These are phyloP conservation scores for Pharus latifolius DNA, from an alignment of 176 grass and related monocot genomes.

Conservation along the genomic window DNA sequence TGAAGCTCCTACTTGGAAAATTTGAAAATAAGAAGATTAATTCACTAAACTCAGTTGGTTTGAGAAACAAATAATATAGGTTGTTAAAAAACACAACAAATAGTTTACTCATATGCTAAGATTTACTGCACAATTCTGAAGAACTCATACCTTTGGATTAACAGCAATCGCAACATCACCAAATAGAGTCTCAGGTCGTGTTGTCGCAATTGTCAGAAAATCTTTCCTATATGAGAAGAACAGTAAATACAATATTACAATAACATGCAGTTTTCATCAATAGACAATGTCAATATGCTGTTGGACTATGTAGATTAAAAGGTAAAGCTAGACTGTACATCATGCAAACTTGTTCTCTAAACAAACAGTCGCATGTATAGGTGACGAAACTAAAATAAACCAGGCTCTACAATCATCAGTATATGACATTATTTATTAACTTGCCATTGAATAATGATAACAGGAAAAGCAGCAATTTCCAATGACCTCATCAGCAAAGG, in stretches of 20 bases:
- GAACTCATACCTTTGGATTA: constrained; percentile 59
- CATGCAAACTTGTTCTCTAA: not conserved
- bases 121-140: not conserved
- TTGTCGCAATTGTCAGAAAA: constrained; percentile 94
- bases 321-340: not conserved
- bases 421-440: not conserved
- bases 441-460: not conserved
- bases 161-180: constrained; percentile 94
- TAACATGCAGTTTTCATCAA: constrained; percentile 5
- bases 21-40: not conserved
- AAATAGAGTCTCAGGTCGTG: constrained; percentile 94
- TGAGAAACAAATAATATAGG: constrained; percentile 2
- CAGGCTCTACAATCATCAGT: not conserved
- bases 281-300: not conserved
- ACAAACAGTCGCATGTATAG: not conserved
- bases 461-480: too few species aligned
- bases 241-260: not conserved
- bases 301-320: not conserved
- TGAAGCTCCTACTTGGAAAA: not conserved
- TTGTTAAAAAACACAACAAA: not conserved
- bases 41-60: not conserved
- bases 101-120: not conserved
- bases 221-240: constrained; percentile 48
- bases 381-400: not conserved
- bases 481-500: too few species aligned